phyloP scores from a whole-genome alignment of 1,284 basidiomycete species.

The Malassezia obtusa region DNA sequence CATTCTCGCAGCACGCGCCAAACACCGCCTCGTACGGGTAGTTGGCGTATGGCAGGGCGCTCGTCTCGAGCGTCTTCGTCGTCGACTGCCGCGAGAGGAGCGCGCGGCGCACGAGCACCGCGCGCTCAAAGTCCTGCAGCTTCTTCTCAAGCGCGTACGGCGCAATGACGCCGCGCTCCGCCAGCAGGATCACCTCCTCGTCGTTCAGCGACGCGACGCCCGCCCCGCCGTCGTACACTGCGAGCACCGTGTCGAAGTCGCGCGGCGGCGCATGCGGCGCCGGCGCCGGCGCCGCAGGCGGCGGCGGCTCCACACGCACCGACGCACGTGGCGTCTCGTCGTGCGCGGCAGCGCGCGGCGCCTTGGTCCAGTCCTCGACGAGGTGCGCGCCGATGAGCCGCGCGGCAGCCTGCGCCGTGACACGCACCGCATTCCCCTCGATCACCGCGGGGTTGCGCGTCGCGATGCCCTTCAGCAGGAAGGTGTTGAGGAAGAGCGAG shows the following conservation, averaged over 20 bases:
- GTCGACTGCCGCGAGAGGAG: slow-evolving; percentile 80
- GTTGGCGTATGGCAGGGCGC: slow-evolving; percentile 68
- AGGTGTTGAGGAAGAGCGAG: slow-evolving; percentile 84
- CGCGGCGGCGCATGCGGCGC: slow-evolving; percentile 34
- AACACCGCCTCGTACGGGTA: slow-evolving; percentile 93
- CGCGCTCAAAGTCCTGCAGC: slow-evolving; percentile 72
- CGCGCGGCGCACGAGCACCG: slow-evolving; percentile 75
- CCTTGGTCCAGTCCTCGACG: slow-evolving; percentile 3
- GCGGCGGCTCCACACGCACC: slow-evolving; percentile 2
- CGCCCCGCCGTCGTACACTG: slow-evolving; percentile 72
- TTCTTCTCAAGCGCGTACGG: slow-evolving; percentile 90
- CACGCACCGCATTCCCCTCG: slow-evolving; percentile 43
- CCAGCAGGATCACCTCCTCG: slow-evolving; percentile 81
- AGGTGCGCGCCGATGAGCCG: slow-evolving; percentile 45
- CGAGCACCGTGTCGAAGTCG: slow-evolving; percentile 65
- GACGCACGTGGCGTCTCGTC: neutral
- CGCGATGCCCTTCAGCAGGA: slow-evolving; percentile 69
- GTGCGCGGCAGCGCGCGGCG: neutral
- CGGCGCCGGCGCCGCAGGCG: slow-evolving; percentile 17
- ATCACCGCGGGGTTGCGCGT: slow-evolving; percentile 45
- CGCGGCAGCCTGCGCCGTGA: slow-evolving; percentile 45
- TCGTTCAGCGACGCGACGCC: slow-evolving; percentile 62
- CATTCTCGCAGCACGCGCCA: slow-evolving; percentile 98
- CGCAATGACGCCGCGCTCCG: slow-evolving; percentile 84
- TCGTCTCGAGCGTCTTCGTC: slow-evolving; percentile 75